Conservation (phyloP, 2,329 filamentous ascomycete genomes). For the Colletotrichum chlorophyti region DNA sequence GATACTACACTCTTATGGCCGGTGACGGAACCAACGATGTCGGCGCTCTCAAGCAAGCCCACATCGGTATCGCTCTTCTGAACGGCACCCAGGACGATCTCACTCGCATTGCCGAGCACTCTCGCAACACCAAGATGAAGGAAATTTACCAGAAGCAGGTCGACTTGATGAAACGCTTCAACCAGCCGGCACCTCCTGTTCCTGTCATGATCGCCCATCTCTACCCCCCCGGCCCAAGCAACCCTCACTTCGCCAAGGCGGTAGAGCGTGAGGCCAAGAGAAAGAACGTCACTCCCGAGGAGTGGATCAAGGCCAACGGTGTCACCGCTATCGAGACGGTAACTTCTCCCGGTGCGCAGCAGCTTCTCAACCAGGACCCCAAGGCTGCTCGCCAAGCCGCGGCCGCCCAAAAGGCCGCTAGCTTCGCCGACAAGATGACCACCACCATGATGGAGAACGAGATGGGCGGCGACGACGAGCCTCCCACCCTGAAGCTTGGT, state of each 20-base stretch:
- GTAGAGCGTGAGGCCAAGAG: slow-evolving; percentile 83
- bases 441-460: slow-evolving; percentile 89
- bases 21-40: slow-evolving; percentile 99
- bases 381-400: slow-evolving; percentile 68
- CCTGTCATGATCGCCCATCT: slow-evolving; percentile 92
- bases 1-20: slow-evolving; percentile 98
- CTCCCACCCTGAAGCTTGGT: slow-evolving; percentile 94
- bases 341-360: slow-evolving; percentile 70
- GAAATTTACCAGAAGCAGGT: slow-evolving; percentile 98
- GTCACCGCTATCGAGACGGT: slow-evolving; percentile 66
- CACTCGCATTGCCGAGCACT: slow-evolving; percentile 89
- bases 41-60: slow-evolving; percentile 95
- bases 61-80: slow-evolving; percentile 93
- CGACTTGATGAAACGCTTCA: slow-evolving; percentile 91
- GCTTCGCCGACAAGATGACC: slow-evolving; percentile 86
- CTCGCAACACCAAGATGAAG: slow-evolving; percentile 96
- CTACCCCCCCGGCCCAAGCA: slow-evolving; percentile 87
- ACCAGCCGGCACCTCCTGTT: slow-evolving; percentile 90
- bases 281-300: slow-evolving; percentile 73
- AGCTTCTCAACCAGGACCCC: slow-evolving; percentile 59
- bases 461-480: slow-evolving; percentile 85
- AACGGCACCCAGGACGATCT: slow-evolving; percentile 95
- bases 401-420: slow-evolving; percentile 74
- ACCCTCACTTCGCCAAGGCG: slow-evolving; percentile 94
- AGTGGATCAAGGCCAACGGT: slow-evolving; percentile 61